Percentiles rank a stretch among this genome's conserved stretches.
Evolutionary conservation across 768 basidiomycete genomes (phyloP).

Genomic region (Scleroderma citrinum): DNA sequence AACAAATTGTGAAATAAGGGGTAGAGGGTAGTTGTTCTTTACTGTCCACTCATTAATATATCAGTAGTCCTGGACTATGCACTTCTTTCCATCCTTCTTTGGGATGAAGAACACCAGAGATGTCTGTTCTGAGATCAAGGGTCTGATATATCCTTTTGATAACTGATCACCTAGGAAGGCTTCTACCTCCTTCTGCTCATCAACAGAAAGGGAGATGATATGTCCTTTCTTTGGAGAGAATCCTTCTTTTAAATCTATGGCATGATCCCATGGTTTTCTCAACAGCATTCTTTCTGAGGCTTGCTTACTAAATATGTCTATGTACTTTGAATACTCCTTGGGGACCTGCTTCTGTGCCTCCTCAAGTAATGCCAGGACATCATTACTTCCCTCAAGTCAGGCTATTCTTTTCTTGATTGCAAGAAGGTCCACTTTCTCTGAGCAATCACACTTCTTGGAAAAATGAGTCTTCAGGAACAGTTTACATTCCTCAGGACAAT

Average conservation of each 20-base stretch:
- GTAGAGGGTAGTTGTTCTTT: neutral
- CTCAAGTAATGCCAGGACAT: constrained; percentile 5
- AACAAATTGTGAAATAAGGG: neutral
- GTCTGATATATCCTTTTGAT: constrained; percentile 3
- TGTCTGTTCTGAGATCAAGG: constrained; percentile 9
- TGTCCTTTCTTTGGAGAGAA: neutral
- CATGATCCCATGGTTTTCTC: constrained; percentile 4
- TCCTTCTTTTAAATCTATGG: neutral
- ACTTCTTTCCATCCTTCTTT: constrained; percentile 8
- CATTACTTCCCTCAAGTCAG: neutral
- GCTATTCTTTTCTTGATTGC: neutral
- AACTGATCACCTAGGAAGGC: constrained; percentile 9
- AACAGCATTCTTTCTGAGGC: neutral
- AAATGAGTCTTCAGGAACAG: neutral
- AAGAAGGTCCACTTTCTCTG: neutral
- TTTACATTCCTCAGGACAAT: neutral
- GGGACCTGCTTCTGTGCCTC: neutral
- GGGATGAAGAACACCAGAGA: constrained; percentile 8
- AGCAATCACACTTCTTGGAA: neutral
- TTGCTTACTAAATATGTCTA: constrained; percentile 1
- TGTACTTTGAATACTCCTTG: neutral
- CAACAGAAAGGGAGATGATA: neutral
- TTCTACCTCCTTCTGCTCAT: neutral
- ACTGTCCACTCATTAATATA: constrained; percentile 4
- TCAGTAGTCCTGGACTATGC: constrained; percentile 14